Conservation (phyloP, 2,329 filamentous ascomycete species). For the Pseudogymnoascus sp. region DNA sequence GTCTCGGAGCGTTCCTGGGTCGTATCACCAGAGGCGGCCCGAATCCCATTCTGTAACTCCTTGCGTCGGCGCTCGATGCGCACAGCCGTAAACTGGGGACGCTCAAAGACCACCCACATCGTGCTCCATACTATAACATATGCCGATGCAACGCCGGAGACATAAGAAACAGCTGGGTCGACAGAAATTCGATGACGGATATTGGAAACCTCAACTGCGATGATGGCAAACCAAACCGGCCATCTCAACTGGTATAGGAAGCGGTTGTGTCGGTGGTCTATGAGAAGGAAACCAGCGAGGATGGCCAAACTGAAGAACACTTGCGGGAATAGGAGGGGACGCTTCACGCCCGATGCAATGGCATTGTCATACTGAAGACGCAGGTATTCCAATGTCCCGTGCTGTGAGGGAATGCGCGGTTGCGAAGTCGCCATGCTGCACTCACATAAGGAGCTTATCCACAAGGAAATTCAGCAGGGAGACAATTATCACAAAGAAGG, state of each 20-base stretch:
- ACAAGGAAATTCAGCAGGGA: neutral
- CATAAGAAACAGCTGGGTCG: conserved; percentile 44
- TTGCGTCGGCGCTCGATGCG: conserved; percentile 31
- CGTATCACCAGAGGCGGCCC: conserved; percentile 10
- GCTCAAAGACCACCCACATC: conserved; percentile 43
- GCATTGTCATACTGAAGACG: neutral
- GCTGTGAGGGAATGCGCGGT: neutral
- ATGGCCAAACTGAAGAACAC: conserved; percentile 39
- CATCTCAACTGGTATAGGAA: conserved; percentile 44
- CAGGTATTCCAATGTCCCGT: neutral
- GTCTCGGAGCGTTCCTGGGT: conserved; percentile 7
- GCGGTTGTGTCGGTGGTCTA: conserved; percentile 43
- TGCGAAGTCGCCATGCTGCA: neutral
- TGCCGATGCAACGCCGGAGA: conserved; percentile 38
- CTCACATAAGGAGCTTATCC: neutral
- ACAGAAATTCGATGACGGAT: conserved; percentile 37
- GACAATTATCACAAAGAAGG: neutral
- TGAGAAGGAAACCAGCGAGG: conserved; percentile 44
- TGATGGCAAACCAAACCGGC: conserved; percentile 37
- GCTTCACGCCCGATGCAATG: conserved; percentile 32
- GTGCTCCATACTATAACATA: conserved; percentile 44
- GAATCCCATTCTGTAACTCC: neutral
- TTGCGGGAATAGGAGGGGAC: conserved; percentile 45
- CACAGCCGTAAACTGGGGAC: conserved; percentile 48
- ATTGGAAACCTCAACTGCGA: conserved; percentile 37